These are phyloP conservation scores for Fagopyrum tataricum DNA, from an alignment of 148 eudicot genomes.

Conservation along the genomic window DNA sequence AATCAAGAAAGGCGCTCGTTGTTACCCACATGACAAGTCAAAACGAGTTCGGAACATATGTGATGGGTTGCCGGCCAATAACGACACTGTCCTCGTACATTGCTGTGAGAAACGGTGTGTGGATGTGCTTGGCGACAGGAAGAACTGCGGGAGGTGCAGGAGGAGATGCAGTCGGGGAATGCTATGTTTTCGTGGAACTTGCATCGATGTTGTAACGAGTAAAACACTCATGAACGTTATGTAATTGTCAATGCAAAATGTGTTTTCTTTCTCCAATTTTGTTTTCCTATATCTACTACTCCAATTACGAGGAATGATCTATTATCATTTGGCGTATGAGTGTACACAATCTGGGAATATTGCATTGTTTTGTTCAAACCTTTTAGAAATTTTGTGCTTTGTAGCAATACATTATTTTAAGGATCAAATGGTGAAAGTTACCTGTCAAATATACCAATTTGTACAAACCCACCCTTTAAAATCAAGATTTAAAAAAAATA, in stretches of 20 bases:
- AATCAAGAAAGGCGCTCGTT: slow-evolving; percentile 30
- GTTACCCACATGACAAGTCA: slow-evolving; percentile 5
- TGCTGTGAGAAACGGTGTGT: slow-evolving; percentile 43
- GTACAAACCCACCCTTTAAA: no score
- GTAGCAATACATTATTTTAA: no score
- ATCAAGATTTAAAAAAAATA: no score
- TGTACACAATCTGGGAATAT: background rate
- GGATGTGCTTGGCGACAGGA: slow-evolving; percentile 23
- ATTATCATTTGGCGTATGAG: no score
- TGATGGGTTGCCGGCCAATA: slow-evolving; percentile 25
- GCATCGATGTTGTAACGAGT: slow-evolving; percentile 16
- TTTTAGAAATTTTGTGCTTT: no score
- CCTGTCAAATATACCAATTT: no score
- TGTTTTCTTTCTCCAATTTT: no score
- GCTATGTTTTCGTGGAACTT: slow-evolving; percentile 24
- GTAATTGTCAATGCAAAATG: no score
- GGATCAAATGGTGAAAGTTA: no score
- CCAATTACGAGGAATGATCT: no score
- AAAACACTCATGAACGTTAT: no score
- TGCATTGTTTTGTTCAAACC: background rate
- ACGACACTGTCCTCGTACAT: slow-evolving; percentile 20
- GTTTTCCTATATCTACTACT: no score
- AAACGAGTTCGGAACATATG: slow-evolving; percentile 15
- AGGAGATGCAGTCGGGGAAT: slow-evolving; percentile 14
- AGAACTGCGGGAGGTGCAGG: slow-evolving; percentile 34